These are phyloP conservation scores for Yarrowia bubula DNA, from an alignment of 805 yeast genomes.

Conservation along the genomic window DNA sequence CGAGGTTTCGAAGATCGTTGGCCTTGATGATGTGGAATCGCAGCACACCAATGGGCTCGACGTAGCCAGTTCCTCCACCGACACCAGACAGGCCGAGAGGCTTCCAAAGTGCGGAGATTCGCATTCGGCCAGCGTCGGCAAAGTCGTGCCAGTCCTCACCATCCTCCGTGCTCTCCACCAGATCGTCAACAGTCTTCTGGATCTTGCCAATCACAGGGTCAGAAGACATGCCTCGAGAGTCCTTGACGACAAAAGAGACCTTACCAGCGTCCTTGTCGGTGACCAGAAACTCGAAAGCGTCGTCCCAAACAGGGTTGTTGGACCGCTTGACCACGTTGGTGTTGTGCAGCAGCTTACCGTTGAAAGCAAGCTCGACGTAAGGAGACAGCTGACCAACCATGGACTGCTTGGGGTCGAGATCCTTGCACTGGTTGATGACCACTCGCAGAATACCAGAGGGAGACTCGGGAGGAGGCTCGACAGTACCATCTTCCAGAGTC, in stretches of 20 bases:
- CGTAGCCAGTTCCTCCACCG: slow-evolving; percentile 72
- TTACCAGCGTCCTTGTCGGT: slow-evolving; percentile 69
- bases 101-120: slow-evolving; percentile 74
- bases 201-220: slow-evolving; percentile 60
- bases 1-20: slow-evolving; percentile 74
- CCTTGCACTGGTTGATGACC: slow-evolving; percentile 63
- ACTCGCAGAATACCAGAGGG: slow-evolving; percentile 88
- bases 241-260: slow-evolving; percentile 64
- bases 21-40: slow-evolving; percentile 70
- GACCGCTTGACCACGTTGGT: slow-evolving; percentile 60
- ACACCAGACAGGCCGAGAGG: slow-evolving; percentile 74
- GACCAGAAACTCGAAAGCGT: slow-evolving; percentile 63
- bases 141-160: slow-evolving; percentile 77
- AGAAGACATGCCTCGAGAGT: slow-evolving; percentile 55
- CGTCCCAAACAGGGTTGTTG: slow-evolving; percentile 66
- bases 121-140: slow-evolving; percentile 64
- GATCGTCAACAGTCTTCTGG: slow-evolving; percentile 51
- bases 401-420: slow-evolving; percentile 42
- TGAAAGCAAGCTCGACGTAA: slow-evolving; percentile 68
- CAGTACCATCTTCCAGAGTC: slow-evolving; percentile 71
- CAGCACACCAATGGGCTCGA: slow-evolving; percentile 92
- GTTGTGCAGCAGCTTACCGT: slow-evolving; percentile 56
- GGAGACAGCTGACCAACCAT: slow-evolving; percentile 56
- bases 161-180: slow-evolving; percentile 74
- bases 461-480: slow-evolving; percentile 82